Base-by-base conservation (phyloP, 2,329 filamentous ascomycete genomes). In the Cytospora leucostoma region DNA sequence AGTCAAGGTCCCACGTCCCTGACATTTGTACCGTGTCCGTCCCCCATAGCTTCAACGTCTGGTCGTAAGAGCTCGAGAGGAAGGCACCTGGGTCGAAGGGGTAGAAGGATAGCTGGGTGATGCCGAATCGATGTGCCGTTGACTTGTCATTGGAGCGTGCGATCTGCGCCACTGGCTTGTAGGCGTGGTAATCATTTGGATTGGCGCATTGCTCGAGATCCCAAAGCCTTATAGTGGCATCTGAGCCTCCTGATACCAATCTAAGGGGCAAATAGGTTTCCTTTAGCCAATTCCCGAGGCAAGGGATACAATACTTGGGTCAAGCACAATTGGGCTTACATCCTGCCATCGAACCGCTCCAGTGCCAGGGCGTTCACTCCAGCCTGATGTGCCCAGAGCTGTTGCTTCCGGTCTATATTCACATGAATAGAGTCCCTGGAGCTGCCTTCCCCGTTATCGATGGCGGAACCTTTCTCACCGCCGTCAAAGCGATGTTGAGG, bases 181-280 rank as follows among this genome's bases (percentile, higher is more conserved):
- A 88, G 19, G 73, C 81, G 70, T 81, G 81, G 40, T 74, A 74
- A 65, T 66, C 74, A 66, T 76, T 78, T 7, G 78, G 75, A 65
- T 79, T 79, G 13, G 72, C 73, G 68, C 80, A 79, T 56, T 83
- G 78, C 70, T 96, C 90, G 7, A 97, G 83, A 75, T 97, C 89
- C 93, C 93, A 97, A 53, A 97, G 78, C 68, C 88, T 90, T 71
- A 97, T 86, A 0, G 90, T 90, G 11, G 90, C 91, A 72, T 97
- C 92, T 5, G 91, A 89, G 35, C 93, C 93, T 4, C 92, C 94
- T 0, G 93, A 96, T 2, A 97, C 76, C 66, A 97, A 82, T 68
- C 91, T 90, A 11, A 58, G 72, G 65, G 73, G 64, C 37, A 37
- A 27, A 56, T 62, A 37, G 55, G 17, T 44, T n/a, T 52, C 37